Base-by-base conservation (phyloP, 2,329 filamentous ascomycete species). In the Neofusicoccum cordaticola region DNA sequence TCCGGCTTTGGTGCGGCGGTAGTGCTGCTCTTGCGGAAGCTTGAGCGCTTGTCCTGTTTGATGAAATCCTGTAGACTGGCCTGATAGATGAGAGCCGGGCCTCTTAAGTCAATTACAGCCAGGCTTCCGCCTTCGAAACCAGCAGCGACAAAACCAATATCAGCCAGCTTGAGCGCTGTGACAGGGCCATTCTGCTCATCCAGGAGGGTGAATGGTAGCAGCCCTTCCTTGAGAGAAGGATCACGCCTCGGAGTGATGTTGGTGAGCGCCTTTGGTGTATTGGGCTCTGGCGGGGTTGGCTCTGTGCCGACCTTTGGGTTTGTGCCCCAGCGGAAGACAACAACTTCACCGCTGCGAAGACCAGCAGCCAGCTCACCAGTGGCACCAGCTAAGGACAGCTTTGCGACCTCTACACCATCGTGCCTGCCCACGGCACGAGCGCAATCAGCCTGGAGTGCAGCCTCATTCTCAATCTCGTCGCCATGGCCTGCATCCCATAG, bases 401-500 rank as follows among this genome's bases (percentile, higher is more conserved):
- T 82, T 0, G 89, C 89, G 9, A 97, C 85, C 52, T 91, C 88
- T 12, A 97, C 82, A 67, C 91, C 86, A 3, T 92, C 87, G 66
- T 86, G 90, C n/a, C 92, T 87, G 61, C 90, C 90, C 4, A 98
- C 82, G 2, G 94, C 91, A 68, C 92, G 86, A 6, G 91, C 90
- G 42, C 98, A 82, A 71, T 99, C 94, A 5, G 96, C 88, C 78
- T 99, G 94, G 27, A 98, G 80, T 62, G 92, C 84, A 3, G 83
- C 82, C 12, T 87, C 84, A 71, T 98, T 98, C 76, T 99, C 95
- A 58, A 99, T 90, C 71, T 97, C 92, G 73, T 99, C 95, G 13
- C 88, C 91, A 71, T 96, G 91, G 0, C 95, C 95, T 19, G 90
- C 87, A 77, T 99, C 95, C 93, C 93, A 99, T 6, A 98, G 82